Conservation (phyloP, 352 stramenopile species). For the Pythium folliculosum region DNA sequence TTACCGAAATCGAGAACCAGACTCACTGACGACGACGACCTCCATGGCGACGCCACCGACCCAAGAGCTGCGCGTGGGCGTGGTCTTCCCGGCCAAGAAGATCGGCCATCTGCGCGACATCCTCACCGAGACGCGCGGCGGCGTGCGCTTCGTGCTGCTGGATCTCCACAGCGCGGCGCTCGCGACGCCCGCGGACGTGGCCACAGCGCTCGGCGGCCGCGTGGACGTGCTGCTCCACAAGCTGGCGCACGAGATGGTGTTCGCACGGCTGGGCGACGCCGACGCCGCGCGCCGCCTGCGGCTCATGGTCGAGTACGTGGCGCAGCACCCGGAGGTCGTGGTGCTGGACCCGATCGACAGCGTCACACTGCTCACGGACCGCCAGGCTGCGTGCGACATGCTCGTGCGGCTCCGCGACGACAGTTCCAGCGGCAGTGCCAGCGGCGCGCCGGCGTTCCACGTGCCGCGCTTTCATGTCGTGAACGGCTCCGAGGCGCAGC, state of each 20-base stretch:
- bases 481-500: conserved; percentile 30
- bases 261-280: conserved; percentile 52
- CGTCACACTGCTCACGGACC: conserved; percentile 72
- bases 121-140: conserved; percentile 41
- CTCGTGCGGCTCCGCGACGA: conserved; percentile 30
- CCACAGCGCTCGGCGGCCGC: conserved; percentile 36
- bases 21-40: neutral
- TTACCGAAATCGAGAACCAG: conserved; percentile 1
- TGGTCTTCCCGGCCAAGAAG: conserved; percentile 86
- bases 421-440: conserved; percentile 2
- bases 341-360: conserved; percentile 73
- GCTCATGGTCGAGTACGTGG: conserved; percentile 53
- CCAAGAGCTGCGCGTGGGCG: conserved; percentile 52
- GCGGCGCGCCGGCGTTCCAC: conserved; percentile 34
- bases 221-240: conserved; percentile 81
- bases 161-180: conserved; percentile 55
- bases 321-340: conserved; percentile 44
- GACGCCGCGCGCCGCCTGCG: conserved; percentile 43
- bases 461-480: conserved; percentile 59
- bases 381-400: conserved; percentile 58
- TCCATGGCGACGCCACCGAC: no score
- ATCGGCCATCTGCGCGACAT: conserved; percentile 72
- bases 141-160: conserved; percentile 75
- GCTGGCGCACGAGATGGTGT: conserved; percentile 85
- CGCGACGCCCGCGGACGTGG: conserved; percentile 36